phyloP scores from a whole-genome alignment of 176 grass and related monocot genomes.

The Aegilops tauschii region DNA sequence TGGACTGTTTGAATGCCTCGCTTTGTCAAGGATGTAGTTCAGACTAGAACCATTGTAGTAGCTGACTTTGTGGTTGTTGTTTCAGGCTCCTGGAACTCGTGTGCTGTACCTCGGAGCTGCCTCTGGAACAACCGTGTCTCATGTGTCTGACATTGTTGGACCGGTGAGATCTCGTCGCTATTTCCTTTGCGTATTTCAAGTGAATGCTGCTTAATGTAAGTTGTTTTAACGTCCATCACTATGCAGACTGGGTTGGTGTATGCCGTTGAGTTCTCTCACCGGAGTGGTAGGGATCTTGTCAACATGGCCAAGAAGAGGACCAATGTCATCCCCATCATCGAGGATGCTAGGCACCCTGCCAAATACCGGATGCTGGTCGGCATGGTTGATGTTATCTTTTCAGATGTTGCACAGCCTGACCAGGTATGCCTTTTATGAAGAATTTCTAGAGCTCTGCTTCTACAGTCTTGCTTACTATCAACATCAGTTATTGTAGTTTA shows the following conservation, averaged over 20 bases:
- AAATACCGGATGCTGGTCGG: conserved; percentile 90
- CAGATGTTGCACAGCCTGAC: conserved; percentile 95
- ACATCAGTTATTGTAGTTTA: not conserved
- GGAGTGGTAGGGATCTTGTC: conserved; percentile 87
- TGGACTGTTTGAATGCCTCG: not conserved
- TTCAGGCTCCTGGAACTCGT: conserved; percentile 67
- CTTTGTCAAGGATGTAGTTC: not conserved
- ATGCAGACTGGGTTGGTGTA: conserved; percentile 76
- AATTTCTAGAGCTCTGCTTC: not conserved
- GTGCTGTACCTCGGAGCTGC: conserved; percentile 92
- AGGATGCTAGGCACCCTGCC: conserved; percentile 89
- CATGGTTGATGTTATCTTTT: conserved; percentile 99
- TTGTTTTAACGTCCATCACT: not conserved
- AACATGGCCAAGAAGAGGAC: conserved; percentile 98
- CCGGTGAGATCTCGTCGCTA: conserved; percentile 38
- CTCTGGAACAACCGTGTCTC: conserved; percentile 78
- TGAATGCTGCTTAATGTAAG: not conserved
- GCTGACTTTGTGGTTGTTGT: not conserved
- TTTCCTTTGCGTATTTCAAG: not conserved
- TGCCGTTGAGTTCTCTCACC: conserved; percentile 96
- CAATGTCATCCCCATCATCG: conserved; percentile 94
- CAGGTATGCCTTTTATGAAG: conserved; percentile 45
- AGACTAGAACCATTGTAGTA: too few relatives aligned
- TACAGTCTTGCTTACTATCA: not conserved
- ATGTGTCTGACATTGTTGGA: conserved; percentile 89